Evolutionary conservation across 306 rosid genomes (phyloP), one percentile per base, ranked within the genome.

Genomic region (Citrullus amarus): DNA sequence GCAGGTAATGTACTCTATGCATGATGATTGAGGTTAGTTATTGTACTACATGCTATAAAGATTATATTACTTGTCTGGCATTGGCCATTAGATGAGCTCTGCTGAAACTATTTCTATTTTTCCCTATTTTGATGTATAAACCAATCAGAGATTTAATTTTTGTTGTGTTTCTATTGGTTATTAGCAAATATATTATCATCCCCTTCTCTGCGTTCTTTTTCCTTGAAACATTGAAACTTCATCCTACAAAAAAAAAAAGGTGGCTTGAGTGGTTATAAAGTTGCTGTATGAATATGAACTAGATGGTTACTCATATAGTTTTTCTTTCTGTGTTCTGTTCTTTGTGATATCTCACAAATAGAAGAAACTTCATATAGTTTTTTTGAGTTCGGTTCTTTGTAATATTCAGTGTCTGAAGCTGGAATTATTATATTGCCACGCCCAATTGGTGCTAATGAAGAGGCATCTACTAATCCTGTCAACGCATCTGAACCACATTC

Each of bases 341-440:
- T 69, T 34, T 80, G 70, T 51, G 78, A 65, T 79, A 44, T 80
- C 79, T 86, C 25, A 16, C 71, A 25, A 25, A 25, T 46, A 38
- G 1, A 30, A 39, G 30, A 8, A 20, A 53, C 4, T 13, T 48
- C 6, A 76, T 76, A 10, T 38, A 18, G n/a, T 56, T 56, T 60
- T 56, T 20, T 59, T 78, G 58, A 48, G 80, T 53, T 80, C 25
- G 43, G 83, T 80, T 36, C 38, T 67, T 34, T 79, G 53, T 51
- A 87, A 66, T 77, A 55, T 84, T 76, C 88, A 95, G 97, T 90
- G 81, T 85, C 89, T 79, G 88, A 86, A 84, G 97, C 96, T 78
- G 97, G 97, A 82, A 82, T 92, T 77, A 82, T 85, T 66, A 83
- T 95, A 86, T 81, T 92, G 82, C 96, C 97, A 22, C 79, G 0